A percentile compares a stretch with the other conserved stretches of the same genome.
Conservation (phyloP, 306 rosid species). For the Aeschynomene evenia region DNA sequence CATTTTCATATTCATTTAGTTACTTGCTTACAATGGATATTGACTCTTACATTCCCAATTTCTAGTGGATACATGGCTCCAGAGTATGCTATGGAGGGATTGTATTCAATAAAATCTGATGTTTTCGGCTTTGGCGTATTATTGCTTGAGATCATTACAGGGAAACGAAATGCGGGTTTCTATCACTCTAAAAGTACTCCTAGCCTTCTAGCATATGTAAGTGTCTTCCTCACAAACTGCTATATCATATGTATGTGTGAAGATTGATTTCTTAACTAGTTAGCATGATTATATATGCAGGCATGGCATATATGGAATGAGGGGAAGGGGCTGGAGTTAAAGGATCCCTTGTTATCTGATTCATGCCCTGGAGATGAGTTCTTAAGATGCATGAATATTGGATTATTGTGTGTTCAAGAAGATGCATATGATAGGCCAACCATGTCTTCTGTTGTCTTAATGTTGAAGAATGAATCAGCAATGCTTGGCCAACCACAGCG, state of each 20-base stretch:
- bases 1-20: background rate
- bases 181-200: constrained; percentile 34
- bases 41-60: background rate
- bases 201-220: constrained; percentile 43
- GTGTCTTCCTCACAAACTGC: background rate
- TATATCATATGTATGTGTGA: background rate
- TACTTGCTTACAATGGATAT: background rate
- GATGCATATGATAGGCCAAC: constrained; percentile 51
- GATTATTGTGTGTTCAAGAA: constrained; percentile 52
- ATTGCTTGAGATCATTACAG: constrained; percentile 47
- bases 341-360: constrained; percentile 39
- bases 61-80: constrained; percentile 51
- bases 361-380: constrained; percentile 34
- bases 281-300: constrained; percentile 23
- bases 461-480: constrained; percentile 39
- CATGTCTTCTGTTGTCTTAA: constrained; percentile 45
- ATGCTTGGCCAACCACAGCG: constrained; percentile 28
- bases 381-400: constrained; percentile 40
- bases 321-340: constrained; percentile 36
- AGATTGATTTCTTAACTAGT: background rate
- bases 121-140: constrained; percentile 45
- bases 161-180: constrained; percentile 33
- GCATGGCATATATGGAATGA: constrained; percentile 49
- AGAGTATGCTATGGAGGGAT: constrained; percentile 50
- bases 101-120: constrained; percentile 47